phyloP scores from a whole-genome alignment of 2,329 filamentous ascomycete genomes.

The Sordariomycetes sp. region DNA sequence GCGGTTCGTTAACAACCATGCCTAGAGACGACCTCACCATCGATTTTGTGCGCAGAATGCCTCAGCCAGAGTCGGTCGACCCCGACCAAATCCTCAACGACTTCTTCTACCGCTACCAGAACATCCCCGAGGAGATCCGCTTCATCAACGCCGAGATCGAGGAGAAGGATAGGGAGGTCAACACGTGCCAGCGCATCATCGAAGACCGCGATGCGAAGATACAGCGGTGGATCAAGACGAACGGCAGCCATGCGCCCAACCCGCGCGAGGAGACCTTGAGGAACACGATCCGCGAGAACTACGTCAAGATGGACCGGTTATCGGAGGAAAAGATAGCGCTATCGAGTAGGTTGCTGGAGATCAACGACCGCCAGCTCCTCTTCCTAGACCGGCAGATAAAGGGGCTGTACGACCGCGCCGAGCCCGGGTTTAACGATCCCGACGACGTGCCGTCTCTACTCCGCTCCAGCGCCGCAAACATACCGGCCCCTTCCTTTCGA shows the following conservation, averaged over 20 bases:
- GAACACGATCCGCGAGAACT: constrained; percentile 57
- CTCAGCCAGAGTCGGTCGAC: constrained; percentile 49
- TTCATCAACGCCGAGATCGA: constrained; percentile 77
- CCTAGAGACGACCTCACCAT: constrained; percentile 64
- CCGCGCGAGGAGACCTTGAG: constrained; percentile 64
- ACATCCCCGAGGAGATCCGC: constrained; percentile 71
- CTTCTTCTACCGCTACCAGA: constrained; percentile 64
- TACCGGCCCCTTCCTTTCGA: constrained; percentile 23
- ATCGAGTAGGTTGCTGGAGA: constrained; percentile 49
- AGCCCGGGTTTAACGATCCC: constrained; percentile 50
- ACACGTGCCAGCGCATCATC: constrained; percentile 58
- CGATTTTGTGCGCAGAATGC: constrained; percentile 59
- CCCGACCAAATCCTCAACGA: constrained; percentile 66
- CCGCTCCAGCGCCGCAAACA: constrained; percentile 44
- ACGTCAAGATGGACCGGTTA: constrained; percentile 55
- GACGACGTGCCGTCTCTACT: constrained; percentile 54
- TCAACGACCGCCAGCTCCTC: constrained; percentile 52
- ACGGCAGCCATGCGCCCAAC: constrained; percentile 63
- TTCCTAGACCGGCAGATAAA: constrained; percentile 55
- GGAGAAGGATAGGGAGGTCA: constrained; percentile 65
- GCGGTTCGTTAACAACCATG: constrained; percentile 51
- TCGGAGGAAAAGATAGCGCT: constrained; percentile 67
- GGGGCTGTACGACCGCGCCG: constrained; percentile 46
- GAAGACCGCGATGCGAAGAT: constrained; percentile 63
- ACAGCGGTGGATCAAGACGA: constrained; percentile 70